Evolutionary conservation across 306 rosid species (phyloP).

Genomic region (Vigna trinervia): DNA sequence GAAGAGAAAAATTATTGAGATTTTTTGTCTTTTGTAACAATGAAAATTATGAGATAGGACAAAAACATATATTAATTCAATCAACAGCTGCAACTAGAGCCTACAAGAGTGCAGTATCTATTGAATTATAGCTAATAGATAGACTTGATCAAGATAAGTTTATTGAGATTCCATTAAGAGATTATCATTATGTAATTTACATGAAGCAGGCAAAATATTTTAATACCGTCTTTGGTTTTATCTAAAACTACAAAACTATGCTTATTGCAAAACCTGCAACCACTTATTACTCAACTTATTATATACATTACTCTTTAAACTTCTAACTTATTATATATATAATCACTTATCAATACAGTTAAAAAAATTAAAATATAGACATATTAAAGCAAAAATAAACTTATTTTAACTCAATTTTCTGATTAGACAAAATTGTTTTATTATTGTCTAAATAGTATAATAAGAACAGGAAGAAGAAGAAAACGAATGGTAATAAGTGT

Average conservation of each 20-base stretch:
- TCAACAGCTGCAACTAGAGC: slow-evolving; percentile 32
- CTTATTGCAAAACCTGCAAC: not conserved
- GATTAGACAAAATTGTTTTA: too few relatives aligned
- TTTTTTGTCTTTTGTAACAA: slow-evolving; percentile 45
- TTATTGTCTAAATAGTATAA: too few relatives aligned
- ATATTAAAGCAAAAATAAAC: too few relatives aligned
- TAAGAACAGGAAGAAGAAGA: too few relatives aligned
- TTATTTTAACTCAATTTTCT: too few relatives aligned
- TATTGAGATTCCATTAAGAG: slow-evolving; percentile 42
- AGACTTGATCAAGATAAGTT: slow-evolving; percentile 31
- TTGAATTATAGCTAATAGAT: slow-evolving; percentile 39
- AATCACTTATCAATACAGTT: too few relatives aligned
- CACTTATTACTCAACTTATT: too few relatives aligned
- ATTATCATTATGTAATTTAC: slow-evolving; percentile 2
- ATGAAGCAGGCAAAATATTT: not conserved
- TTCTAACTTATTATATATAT: too few relatives aligned
- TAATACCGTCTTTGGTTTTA: not conserved
- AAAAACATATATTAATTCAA: slow-evolving; percentile 35
- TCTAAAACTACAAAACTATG: not conserved
- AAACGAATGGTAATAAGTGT: too few relatives aligned
- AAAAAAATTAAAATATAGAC: too few relatives aligned
- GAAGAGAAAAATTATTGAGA: slow-evolving; percentile 29
- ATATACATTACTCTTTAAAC: too few relatives aligned
- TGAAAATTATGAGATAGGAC: slow-evolving; percentile 43
- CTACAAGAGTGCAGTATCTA: slow-evolving; percentile 37